A percentile compares a stretch with the other conserved stretches of the same genome.
Evolutionary conservation across 306 rosid species (phyloP).

Genomic region (Erythrophleum fordii): DNA sequence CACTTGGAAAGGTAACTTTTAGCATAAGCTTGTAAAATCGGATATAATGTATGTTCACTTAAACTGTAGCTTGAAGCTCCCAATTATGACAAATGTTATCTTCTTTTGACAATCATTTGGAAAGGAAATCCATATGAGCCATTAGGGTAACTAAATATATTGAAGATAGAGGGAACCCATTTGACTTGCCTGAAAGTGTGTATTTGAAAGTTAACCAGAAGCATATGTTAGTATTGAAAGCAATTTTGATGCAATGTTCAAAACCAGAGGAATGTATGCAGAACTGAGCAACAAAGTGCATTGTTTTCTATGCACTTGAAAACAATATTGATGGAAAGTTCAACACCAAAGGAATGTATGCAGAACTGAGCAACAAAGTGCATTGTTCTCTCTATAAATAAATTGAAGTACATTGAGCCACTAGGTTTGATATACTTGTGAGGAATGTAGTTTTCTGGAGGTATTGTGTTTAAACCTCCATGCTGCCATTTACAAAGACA

Average conservation of each 20-base stretch:
- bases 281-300: background rate
- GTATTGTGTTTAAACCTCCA: no score
- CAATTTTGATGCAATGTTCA: background rate
- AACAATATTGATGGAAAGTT: no score
- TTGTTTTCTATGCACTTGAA: background rate
- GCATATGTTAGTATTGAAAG: background rate
- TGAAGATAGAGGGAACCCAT: background rate
- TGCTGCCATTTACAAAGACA: background rate
- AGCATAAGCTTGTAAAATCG: background rate
- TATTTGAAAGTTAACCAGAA: background rate
- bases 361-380: no score
- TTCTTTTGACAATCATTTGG: background rate
- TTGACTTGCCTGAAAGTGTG: background rate
- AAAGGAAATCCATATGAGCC: background rate
- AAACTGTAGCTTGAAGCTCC: background rate
- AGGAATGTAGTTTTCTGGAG: background rate
- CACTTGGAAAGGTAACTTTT: constrained; percentile 21
- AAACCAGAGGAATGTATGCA: background rate
- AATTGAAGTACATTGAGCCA: background rate
- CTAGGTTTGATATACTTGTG: background rate
- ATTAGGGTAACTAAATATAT: background rate
- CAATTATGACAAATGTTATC: background rate
- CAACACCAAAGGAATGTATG: no score
- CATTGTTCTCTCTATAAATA: background rate
- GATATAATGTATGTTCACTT: background rate